Conservation (phyloP, 257 asterid genomes). For the Gynochthodes officinalis region DNA sequence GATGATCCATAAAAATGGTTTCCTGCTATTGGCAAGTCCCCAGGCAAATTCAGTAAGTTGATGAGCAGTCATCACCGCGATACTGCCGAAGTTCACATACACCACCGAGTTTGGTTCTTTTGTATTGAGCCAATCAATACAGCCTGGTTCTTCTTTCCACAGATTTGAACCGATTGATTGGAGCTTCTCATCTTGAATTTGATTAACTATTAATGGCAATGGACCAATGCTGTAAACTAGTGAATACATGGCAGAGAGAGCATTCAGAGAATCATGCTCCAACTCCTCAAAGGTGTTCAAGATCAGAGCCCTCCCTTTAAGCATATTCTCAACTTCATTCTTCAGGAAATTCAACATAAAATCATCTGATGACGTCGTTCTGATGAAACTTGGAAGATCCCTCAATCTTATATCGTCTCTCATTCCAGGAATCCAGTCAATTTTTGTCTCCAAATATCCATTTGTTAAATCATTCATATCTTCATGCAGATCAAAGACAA, state of each 20-base stretch:
- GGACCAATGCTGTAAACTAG: conserved; percentile 37
- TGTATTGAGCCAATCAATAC: conserved; percentile 38
- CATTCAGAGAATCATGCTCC: conserved; percentile 28
- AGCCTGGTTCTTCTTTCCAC: conserved; percentile 40
- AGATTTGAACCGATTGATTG: conserved; percentile 27
- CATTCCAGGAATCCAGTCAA: conserved; percentile 40
- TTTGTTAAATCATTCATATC: conserved; percentile 42
- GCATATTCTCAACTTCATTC: conserved; percentile 20
- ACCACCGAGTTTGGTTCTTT: conserved; percentile 39
- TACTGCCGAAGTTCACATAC: conserved; percentile 52
- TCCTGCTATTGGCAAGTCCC: conserved; percentile 45
- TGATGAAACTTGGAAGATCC: conserved; percentile 48
- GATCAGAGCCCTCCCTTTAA: conserved; percentile 30
- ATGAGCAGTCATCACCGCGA: conserved; percentile 35
- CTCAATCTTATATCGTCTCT: conserved; percentile 23
- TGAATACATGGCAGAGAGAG: conserved; percentile 29
- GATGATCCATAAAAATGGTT: conserved; percentile 47
- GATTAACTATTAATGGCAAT: conserved; percentile 31
- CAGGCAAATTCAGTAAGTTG: conserved; percentile 51
- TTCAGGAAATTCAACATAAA: conserved; percentile 32
- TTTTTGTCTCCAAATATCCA: conserved; percentile 34
- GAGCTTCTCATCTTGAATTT: conserved; percentile 20
- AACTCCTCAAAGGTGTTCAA: conserved; percentile 48
- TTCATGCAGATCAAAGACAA: conserved; percentile 17
- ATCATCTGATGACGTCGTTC: conserved; percentile 44